phyloP scores from a whole-genome alignment of 371 early-diverging fungal species.

The Rhizopus stolonifer region DNA sequence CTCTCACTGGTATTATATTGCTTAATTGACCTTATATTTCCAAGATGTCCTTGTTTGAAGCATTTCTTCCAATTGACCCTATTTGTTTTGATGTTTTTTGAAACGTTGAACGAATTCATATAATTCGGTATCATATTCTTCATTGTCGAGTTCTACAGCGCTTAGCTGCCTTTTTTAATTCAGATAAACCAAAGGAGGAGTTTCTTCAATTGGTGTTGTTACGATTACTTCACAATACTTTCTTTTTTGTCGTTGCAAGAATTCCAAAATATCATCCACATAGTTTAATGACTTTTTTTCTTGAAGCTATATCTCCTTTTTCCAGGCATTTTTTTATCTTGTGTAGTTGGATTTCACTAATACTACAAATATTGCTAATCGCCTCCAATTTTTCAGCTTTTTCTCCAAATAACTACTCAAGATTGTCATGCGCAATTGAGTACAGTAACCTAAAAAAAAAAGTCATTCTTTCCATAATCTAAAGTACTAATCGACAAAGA shows the following conservation, averaged over 20 bases:
- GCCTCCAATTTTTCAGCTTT: constrained; percentile 22
- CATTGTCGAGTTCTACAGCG: constrained; percentile 12
- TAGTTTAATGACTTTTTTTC: constrained; percentile 17
- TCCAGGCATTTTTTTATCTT: constrained; percentile 22
- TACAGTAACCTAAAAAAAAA: no score
- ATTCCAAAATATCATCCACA: constrained; percentile 16
- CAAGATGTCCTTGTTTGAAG: constrained; percentile 20
- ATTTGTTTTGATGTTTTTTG: constrained; percentile 9
- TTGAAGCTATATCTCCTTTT: constrained; percentile 16
- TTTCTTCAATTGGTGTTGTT: constrained; percentile 8
- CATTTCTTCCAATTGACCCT: constrained; percentile 22
- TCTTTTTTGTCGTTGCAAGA: constrained; percentile 15
- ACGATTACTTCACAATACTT: constrained; percentile 21
- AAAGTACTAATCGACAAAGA: no score
- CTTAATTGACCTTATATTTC: constrained; percentile 12
- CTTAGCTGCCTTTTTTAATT: constrained; percentile 6
- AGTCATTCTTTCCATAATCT: no score
- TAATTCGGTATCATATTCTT: constrained; percentile 12
- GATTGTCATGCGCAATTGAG: constrained; percentile 12
- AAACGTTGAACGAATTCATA: constrained; percentile 20
- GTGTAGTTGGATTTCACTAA: constrained; percentile 16
- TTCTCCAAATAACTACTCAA: constrained; percentile 11
- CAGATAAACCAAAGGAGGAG: constrained; percentile 1
- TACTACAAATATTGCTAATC: constrained; percentile 15
- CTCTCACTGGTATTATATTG: constrained; percentile 15